Evolutionary conservation across 192 early-diverging fungal genomes (phyloP).

Genomic region (Cladochytrium replicatum): DNA sequence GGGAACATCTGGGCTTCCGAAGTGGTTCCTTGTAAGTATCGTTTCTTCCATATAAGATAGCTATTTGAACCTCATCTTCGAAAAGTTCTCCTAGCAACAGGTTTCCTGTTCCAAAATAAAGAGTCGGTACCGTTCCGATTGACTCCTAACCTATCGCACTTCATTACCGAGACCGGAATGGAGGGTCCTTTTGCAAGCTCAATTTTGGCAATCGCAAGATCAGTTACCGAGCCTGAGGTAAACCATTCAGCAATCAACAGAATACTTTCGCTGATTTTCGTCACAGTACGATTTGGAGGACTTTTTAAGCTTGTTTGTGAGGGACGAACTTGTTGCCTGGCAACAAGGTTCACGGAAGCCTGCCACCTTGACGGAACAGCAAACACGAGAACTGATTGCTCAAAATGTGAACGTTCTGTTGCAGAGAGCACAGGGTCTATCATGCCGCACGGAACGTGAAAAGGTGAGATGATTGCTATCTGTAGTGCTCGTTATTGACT

Average conservation of each 20-base stretch:
- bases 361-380: slow-evolving; percentile 45
- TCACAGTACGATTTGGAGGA: slow-evolving; percentile 74
- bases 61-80: neutral
- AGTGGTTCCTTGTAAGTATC: slow-evolving; percentile 58
- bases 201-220: slow-evolving; percentile 74
- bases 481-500: slow-evolving; percentile 2
- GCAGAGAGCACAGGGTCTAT: slow-evolving; percentile 54
- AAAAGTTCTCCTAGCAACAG: slow-evolving; percentile 1
- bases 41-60: neutral
- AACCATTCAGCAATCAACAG: neutral
- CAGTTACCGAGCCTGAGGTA: slow-evolving; percentile 72
- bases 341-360: slow-evolving; percentile 46
- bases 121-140: slow-evolving; percentile 96
- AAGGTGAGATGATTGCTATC: slow-evolving; percentile 34
- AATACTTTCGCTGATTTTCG: neutral
- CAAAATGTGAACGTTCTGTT: slow-evolving; percentile 65
- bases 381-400: slow-evolving; percentile 55
- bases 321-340: slow-evolving; percentile 85
- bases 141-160: slow-evolving; percentile 94
- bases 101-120: slow-evolving; percentile 45
- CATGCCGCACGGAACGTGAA: slow-evolving; percentile 64
- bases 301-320: slow-evolving; percentile 86
- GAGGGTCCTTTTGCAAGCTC: slow-evolving; percentile 84
- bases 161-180: slow-evolving; percentile 85
- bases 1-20: slow-evolving; percentile 86